Percentiles rank a stretch among this genome's conserved stretches.
Evolutionary conservation across 2,329 filamentous ascomycete species (phyloP).

Genomic region (Penicillium oxalicum): DNA sequence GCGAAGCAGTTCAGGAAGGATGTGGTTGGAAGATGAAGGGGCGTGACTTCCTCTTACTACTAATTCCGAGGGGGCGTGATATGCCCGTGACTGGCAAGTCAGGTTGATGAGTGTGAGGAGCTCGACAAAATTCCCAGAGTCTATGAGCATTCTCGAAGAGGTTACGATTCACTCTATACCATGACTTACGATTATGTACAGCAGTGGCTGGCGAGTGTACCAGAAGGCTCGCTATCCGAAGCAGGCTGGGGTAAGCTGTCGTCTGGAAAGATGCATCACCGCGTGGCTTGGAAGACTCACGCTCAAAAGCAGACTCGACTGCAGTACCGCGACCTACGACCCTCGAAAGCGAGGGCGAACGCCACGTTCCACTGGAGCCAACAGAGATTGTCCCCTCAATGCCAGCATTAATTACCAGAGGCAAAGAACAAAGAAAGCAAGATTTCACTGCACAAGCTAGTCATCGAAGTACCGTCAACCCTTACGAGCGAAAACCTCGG

Average conservation of each 20-base stretch:
- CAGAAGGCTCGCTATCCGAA: not conserved
- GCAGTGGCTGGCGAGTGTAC: constrained; percentile 13
- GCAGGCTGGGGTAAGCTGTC: not conserved
- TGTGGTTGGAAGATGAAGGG: not conserved
- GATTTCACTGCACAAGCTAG: not conserved
- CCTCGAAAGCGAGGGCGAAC: not conserved
- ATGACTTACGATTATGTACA: constrained; percentile 5
- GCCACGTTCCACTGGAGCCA: not conserved
- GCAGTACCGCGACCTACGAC: not conserved
- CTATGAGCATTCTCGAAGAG: too few species aligned
- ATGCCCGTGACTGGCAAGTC: too few species aligned
- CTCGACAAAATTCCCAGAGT: too few species aligned
- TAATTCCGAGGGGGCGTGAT: not conserved
- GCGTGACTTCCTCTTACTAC: not conserved
- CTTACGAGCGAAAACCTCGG: constrained; percentile 49
- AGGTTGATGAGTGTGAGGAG: too few species aligned
- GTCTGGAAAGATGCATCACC: not conserved
- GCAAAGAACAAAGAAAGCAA: not conserved
- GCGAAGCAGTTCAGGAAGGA: not conserved
- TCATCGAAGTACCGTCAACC: not conserved
- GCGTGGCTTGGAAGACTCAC: too few species aligned
- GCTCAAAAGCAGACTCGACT: not conserved
- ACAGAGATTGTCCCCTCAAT: not conserved
- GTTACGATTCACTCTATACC: constrained; percentile 1
- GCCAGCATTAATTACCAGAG: not conserved